phyloP scores from a whole-genome alignment of 306 rosid species.

The Sicyos edulis region DNA sequence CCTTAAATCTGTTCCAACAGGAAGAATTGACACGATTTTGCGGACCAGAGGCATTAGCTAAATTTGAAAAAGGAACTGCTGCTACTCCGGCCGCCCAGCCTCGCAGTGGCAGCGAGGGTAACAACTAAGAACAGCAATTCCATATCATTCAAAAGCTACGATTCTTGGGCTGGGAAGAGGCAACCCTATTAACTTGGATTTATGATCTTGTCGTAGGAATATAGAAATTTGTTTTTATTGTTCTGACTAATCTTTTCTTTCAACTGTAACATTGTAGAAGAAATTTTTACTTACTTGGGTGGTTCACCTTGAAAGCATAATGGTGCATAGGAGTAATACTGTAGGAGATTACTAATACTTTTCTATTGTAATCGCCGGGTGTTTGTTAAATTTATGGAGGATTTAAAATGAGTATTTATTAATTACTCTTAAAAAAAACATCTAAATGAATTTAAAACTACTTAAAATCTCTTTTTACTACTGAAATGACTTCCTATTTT shows the following conservation, averaged over 20 bases:
- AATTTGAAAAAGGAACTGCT: constrained; percentile 36
- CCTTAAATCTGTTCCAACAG: constrained; percentile 36
- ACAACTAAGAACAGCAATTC: constrained; percentile 10
- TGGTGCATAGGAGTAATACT: neutral
- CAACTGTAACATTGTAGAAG: constrained; percentile 21
- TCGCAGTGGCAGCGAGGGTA: constrained; percentile 25
- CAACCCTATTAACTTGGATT: neutral
- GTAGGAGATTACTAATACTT: constrained; percentile 3
- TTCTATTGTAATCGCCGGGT: neutral
- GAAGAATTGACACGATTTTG: constrained; percentile 79
- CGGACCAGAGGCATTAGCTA: constrained; percentile 73
- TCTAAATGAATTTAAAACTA: too few relatives aligned
- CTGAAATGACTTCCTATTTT: too few relatives aligned
- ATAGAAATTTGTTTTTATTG: constrained; percentile 26
- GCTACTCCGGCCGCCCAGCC: constrained; percentile 20
- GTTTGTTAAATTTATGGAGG: too few relatives aligned
- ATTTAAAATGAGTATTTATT: too few relatives aligned
- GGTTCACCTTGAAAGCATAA: too few relatives aligned
- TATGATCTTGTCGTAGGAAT: constrained; percentile 27
- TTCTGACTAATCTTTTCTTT: constrained; percentile 42
- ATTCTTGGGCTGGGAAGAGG: neutral
- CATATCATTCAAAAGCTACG: constrained; percentile 18
- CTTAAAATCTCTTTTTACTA: too few relatives aligned
- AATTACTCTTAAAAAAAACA: too few relatives aligned
- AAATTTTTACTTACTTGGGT: neutral